These are phyloP conservation scores for Colletotrichum plurivorum DNA, from an alignment of 2,329 filamentous ascomycete species.

Conservation along the genomic window DNA sequence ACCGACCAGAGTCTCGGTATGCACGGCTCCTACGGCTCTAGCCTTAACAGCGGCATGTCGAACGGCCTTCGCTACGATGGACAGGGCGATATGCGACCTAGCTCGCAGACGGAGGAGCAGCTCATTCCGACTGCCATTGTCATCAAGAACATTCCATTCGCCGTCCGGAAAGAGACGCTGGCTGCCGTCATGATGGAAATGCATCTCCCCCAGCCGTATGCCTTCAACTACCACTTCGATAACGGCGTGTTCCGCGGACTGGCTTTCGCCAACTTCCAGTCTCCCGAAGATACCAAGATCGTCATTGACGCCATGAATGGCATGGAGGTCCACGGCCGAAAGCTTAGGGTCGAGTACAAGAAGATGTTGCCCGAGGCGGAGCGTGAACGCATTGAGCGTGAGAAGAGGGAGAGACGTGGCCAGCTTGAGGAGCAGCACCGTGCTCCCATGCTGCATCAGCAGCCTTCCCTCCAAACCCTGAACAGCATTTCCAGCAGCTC, in stretches of 20 bases:
- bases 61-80: slow-evolving; percentile 59
- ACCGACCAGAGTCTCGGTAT: slow-evolving; percentile 64
- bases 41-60: slow-evolving; percentile 46
- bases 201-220: slow-evolving; percentile 93
- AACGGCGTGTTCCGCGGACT: slow-evolving; percentile 96
- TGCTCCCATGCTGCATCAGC: slow-evolving; percentile 81
- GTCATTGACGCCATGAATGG: slow-evolving; percentile 97
- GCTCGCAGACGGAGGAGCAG: slow-evolving; percentile 76
- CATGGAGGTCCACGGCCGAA: slow-evolving; percentile 93
- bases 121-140: slow-evolving; percentile 98
- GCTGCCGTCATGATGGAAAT: slow-evolving; percentile 95
- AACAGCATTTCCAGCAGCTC: slow-evolving; percentile 77
- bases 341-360: slow-evolving; percentile 97
- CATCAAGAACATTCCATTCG: slow-evolving; percentile 99
- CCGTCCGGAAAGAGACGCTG: slow-evolving; percentile 96
- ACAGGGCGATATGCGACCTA: slow-evolving; percentile 50
- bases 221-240: slow-evolving; percentile 99
- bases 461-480: slow-evolving; percentile 88
- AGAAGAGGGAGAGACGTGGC: slow-evolving; percentile 95
- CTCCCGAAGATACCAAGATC: slow-evolving; percentile 89
- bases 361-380: slow-evolving; percentile 98
- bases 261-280: slow-evolving; percentile 98
- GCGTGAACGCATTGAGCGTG: slow-evolving; percentile 93
- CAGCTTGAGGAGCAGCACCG: slow-evolving; percentile 98
- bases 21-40: slow-evolving; percentile 54